phyloP scores from a whole-genome alignment of 495 filamentous ascomycete genomes.

The Aspergillus bridgeri region DNA sequence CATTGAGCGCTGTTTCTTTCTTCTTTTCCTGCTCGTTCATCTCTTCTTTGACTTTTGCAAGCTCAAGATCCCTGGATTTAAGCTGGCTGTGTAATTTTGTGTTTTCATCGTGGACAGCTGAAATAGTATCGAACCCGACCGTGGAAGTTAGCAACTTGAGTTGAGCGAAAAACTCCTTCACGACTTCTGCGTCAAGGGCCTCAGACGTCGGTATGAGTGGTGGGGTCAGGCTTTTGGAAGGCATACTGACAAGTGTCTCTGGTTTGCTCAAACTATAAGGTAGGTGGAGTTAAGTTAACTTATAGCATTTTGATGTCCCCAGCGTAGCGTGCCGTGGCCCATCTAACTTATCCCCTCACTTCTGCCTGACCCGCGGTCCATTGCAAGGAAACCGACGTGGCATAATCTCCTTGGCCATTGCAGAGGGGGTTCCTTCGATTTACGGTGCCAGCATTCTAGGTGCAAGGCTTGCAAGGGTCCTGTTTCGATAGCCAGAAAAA shows the following conservation, averaged over 20 bases:
- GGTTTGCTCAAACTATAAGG: no score
- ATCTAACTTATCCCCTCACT: no score
- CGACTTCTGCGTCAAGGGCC: not conserved
- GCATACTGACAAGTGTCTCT: not conserved
- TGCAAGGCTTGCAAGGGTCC: no score
- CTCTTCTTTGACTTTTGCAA: slow-evolving; percentile 5
- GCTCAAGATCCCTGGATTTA: slow-evolving; percentile 7
- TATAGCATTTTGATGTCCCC: no score
- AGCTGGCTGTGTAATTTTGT: slow-evolving; percentile 6
- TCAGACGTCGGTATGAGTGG: not conserved
- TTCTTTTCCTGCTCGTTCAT: slow-evolving; percentile 1
- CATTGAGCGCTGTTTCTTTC: slow-evolving; percentile 1
- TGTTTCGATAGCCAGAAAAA: no score
- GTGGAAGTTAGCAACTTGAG: slow-evolving; percentile 2
- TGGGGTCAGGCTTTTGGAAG: not conserved
- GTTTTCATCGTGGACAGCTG: slow-evolving; percentile 3
- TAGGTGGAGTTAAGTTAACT: no score
- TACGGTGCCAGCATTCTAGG: no score
- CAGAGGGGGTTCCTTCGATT: no score
- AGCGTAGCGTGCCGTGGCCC: no score
- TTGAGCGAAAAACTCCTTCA: slow-evolving; percentile 1
- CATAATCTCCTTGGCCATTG: no score
- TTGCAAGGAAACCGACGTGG: no score
- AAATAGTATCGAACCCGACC: slow-evolving; percentile 1
- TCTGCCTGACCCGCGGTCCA: no score